Conservation (phyloP, 2,329 filamentous ascomycete species). For the Podosphaera fusca region DNA sequence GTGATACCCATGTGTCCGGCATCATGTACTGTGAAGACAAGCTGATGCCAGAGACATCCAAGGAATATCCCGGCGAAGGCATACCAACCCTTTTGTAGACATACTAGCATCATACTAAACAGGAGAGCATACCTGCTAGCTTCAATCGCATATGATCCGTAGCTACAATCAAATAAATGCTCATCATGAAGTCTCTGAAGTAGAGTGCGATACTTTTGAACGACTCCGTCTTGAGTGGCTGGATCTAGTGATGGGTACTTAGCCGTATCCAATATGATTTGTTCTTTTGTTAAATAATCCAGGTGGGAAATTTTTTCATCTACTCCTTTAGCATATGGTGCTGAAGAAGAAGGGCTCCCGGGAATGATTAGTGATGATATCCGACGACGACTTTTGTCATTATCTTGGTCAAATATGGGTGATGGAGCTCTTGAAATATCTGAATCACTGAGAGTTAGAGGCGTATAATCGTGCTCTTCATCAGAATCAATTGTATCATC, state of each 20-base stretch:
- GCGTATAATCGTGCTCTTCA: slow-evolving; percentile 13
- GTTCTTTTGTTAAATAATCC: slow-evolving; percentile 48
- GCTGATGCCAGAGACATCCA: slow-evolving; percentile 78
- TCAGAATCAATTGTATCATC: slow-evolving; percentile 21
- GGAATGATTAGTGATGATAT: slow-evolving; percentile 2
- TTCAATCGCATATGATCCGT: slow-evolving; percentile 57
- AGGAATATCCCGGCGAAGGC: slow-evolving; percentile 47
- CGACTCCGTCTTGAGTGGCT: slow-evolving; percentile 50
- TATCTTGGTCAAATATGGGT: slow-evolving; percentile 14
- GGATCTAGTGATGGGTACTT: slow-evolving; percentile 63
- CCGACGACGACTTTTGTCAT: slow-evolving; percentile 7
- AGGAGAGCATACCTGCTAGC: slow-evolving; percentile 46
- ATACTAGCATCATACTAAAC: slow-evolving; percentile 35
- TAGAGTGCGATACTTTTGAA: slow-evolving; percentile 60
- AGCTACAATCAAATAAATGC: slow-evolving; percentile 68
- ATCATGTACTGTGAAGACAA: slow-evolving; percentile 86
- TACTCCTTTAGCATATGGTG: slow-evolving; percentile 33
- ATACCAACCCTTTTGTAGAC: slow-evolving; percentile 43
- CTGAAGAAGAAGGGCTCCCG: slow-evolving; percentile 24
- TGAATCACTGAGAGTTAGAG: not conserved
- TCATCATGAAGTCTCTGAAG: slow-evolving; percentile 47
- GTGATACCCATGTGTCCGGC: slow-evolving; percentile 96
- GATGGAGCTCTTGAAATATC: slow-evolving; percentile 15
- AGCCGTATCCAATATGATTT: slow-evolving; percentile 51
- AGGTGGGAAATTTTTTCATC: slow-evolving; percentile 39